These are phyloP conservation scores for Tetrapyrgos nigripes DNA, from an alignment of 1,284 basidiomycete genomes.

Conservation along the genomic window DNA sequence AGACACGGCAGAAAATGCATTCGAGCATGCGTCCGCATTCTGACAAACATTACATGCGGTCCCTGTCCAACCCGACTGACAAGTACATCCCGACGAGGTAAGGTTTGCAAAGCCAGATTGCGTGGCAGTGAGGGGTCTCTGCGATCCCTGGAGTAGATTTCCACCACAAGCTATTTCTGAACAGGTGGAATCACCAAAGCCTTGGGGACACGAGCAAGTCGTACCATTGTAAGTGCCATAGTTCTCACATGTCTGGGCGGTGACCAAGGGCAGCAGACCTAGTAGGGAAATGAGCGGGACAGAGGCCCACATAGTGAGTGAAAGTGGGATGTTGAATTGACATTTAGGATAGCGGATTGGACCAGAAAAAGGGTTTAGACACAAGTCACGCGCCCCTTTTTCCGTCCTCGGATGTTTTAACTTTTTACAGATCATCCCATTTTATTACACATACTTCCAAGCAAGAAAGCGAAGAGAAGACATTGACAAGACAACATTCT, in stretches of 20 bases:
- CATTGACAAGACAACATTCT: too few relatives aligned
- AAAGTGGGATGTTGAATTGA: too few relatives aligned
- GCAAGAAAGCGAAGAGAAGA: too few relatives aligned
- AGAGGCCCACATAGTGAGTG: too few relatives aligned
- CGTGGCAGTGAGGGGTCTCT: constrained; percentile 56
- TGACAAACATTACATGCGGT: constrained; percentile 81
- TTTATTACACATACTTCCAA: too few relatives aligned
- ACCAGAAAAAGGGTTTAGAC: too few relatives aligned
- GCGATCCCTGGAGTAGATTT: constrained; percentile 74
- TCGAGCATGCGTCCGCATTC: constrained; percentile 64
- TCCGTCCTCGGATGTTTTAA: too few relatives aligned
- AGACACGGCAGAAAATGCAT: constrained; percentile 52
- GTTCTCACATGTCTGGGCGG: constrained; percentile 70
- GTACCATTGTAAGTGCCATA: constrained; percentile 65
- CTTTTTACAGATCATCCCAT: too few relatives aligned
- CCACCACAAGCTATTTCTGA: constrained; percentile 79
- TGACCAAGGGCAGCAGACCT: constrained; percentile 10
- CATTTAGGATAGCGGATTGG: too few relatives aligned
- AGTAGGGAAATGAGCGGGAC: background rate
- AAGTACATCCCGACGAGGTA: constrained; percentile 67
- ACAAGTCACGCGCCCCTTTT: too few relatives aligned
- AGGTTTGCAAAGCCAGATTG: constrained; percentile 63
- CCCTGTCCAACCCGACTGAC: constrained; percentile 77
- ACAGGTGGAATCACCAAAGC: constrained; percentile 78
- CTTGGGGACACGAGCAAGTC: constrained; percentile 76